Percentiles rank a stretch among this genome's conserved stretches.
These are phyloP conservation scores for Alternaria conjuncta DNA, from an alignment of 2,329 filamentous ascomycete species.

Conservation along the genomic window DNA sequence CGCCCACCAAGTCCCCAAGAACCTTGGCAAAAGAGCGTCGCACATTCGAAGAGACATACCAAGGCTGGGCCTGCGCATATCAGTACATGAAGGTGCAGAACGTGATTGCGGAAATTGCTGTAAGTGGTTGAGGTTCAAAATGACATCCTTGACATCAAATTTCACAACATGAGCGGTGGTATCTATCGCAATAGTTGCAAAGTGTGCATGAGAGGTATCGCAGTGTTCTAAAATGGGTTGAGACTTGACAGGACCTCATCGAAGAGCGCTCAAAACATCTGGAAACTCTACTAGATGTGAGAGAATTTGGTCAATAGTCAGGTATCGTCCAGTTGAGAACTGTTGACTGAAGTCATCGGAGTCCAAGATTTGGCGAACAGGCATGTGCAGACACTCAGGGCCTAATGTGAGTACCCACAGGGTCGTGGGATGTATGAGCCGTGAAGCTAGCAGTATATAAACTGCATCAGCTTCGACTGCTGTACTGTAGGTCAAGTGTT, in stretches of 20 bases:
- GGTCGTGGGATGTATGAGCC: background rate
- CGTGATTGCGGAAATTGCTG: background rate
- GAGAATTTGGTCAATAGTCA: background rate
- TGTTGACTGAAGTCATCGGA: background rate
- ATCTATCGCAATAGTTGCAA: background rate
- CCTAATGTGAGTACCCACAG: background rate
- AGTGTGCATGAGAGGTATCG: background rate
- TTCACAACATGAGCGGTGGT: background rate
- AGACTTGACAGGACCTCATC: background rate
- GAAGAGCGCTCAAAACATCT: background rate
- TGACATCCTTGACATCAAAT: background rate
- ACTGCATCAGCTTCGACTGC: background rate
- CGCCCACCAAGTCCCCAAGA: background rate
- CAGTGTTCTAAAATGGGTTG: background rate
- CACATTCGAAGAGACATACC: background rate
- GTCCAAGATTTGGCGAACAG: background rate
- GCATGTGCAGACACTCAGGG: background rate
- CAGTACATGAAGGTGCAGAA: background rate
- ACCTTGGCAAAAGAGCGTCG: background rate
- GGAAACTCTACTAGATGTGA: background rate
- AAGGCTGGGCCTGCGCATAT: slow-evolving; percentile 1
- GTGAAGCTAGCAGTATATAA: background rate
- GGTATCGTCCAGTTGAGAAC: background rate
- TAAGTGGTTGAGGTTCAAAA: background rate
- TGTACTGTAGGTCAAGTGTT: background rate